Evolutionary conservation across 345 rosid species (phyloP), one percentile per base, ranked within the genome.

Genomic region (Citrus inodora): DNA sequence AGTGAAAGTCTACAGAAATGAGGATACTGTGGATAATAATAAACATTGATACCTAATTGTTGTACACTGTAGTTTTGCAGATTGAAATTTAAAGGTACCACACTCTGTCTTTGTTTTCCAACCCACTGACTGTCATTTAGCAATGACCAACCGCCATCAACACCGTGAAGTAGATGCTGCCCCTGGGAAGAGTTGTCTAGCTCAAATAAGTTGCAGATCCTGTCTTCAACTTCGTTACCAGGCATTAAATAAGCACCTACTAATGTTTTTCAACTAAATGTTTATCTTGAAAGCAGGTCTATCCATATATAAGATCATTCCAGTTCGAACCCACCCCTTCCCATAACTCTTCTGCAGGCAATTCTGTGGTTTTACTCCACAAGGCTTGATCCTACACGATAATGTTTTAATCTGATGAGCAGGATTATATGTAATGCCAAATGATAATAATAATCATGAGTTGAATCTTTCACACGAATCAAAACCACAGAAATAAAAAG

Each of bases 241-340:
- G 86, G 93, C 90, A 89, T 88, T 85, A 81, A 87, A 85, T 73
- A 80, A 60, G 35, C 66, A 38, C 72, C 75, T 62, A 65, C 81
- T 76, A 77, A 78, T 35, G 56, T 58, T 32, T 79, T 79, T 71
- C 83, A 81, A 78, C 85, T 79, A 71, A 66, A 79, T 61, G 64
- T 83, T 82, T 80, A 48, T n/a, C 42, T 55, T 35, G 27, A 80
- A 56, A 48, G 60, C 62, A 56, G 67, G 82, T 77, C 65, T 77
- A 79, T 76, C 86, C 86, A 88, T 83, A 42, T 62, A 71, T 60
- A 78, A 70, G 56, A 38, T 69, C 73, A 74, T 68, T 77, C 66
- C 8, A 27, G 62, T 76, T 83, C 71, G 51, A 76, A 67, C 59
- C 51, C 71, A 67, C 58, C 38, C 75, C 55, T 67, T 67, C 72